Percentiles rank a stretch among this genome's conserved stretches.
phyloP scores from a whole-genome alignment of 495 filamentous ascomycete genomes.

The Neurospora sp. region DNA sequence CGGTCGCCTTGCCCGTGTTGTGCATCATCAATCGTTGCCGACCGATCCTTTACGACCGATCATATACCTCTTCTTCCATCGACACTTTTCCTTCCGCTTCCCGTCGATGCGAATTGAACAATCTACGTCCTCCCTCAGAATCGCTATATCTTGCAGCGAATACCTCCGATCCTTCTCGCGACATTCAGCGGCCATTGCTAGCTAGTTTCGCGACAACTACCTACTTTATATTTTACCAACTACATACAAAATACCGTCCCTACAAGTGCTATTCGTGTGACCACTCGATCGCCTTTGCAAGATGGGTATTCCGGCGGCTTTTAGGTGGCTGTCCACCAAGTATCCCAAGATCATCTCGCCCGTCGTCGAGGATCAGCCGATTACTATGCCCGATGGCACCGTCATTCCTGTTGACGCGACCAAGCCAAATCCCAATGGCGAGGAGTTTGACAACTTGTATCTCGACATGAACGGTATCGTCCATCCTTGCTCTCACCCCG shows the following conservation, averaged over 20 bases:
- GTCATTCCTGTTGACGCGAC: conserved; percentile 75
- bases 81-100: not conserved
- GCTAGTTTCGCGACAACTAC: not conserved
- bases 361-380: conserved; percentile 76
- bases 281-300: conserved; percentile 19
- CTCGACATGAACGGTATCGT: conserved; percentile 99
- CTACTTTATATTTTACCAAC: not conserved
- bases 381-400: conserved; percentile 64
- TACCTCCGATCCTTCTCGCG: not conserved
- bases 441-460: conserved; percentile 96
- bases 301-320: conserved; percentile 93
- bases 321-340: conserved; percentile 88
- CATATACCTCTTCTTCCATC: not conserved
- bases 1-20: not conserved
- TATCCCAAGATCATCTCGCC: conserved; percentile 92
- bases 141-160: not conserved
- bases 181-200: not conserved
- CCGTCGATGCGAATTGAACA: not conserved
- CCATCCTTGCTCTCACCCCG: conserved; percentile 96
- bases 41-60: not conserved
- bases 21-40: not conserved
- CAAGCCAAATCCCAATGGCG: conserved; percentile 89
- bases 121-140: not conserved
- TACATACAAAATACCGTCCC: not conserved
- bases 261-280: not conserved